Evolutionary conservation across 1,139 yeast genomes (phyloP).

Genomic region (Nakaseomyces bracarensis): DNA sequence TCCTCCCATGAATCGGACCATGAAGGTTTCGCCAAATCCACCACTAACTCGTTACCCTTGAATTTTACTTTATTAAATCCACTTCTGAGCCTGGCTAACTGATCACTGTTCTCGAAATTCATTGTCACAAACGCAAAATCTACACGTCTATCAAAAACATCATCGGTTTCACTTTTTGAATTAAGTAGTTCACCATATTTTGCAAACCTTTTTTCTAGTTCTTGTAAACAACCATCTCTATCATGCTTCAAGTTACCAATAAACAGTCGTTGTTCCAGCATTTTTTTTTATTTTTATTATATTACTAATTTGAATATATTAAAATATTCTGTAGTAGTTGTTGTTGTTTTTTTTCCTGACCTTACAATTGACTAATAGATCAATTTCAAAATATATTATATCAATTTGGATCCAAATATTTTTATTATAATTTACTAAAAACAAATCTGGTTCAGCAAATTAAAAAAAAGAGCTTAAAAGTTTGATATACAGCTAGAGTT

Average conservation of each 20-base stretch:
- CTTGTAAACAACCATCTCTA: constrained; percentile 31
- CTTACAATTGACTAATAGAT: no score
- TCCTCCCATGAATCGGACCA: constrained; percentile 40
- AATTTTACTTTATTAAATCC: constrained; percentile 62
- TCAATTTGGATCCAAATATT: no score
- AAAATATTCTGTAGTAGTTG: no score
- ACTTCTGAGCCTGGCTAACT: constrained; percentile 41
- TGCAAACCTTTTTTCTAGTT: constrained; percentile 38
- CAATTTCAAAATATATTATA: no score
- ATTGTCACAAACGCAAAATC: constrained; percentile 64
- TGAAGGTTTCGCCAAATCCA: constrained; percentile 43
- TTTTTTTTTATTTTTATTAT: neutral
- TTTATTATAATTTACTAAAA: no score
- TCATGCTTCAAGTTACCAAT: constrained; percentile 43
- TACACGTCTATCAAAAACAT: constrained; percentile 36
- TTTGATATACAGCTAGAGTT: no score
- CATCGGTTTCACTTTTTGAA: constrained; percentile 23
- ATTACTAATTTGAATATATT: no score
- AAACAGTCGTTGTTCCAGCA: constrained; percentile 36
- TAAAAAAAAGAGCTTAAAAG: neutral
- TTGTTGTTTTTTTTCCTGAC: no score
- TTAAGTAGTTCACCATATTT: constrained; percentile 40
- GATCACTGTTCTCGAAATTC: constrained; percentile 39
- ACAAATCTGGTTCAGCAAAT: neutral
- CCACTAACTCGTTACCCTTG: constrained; percentile 59